Evolutionary conservation across 139 green algal genomes (phyloP).

Genomic region (Coelastrella sp.): DNA sequence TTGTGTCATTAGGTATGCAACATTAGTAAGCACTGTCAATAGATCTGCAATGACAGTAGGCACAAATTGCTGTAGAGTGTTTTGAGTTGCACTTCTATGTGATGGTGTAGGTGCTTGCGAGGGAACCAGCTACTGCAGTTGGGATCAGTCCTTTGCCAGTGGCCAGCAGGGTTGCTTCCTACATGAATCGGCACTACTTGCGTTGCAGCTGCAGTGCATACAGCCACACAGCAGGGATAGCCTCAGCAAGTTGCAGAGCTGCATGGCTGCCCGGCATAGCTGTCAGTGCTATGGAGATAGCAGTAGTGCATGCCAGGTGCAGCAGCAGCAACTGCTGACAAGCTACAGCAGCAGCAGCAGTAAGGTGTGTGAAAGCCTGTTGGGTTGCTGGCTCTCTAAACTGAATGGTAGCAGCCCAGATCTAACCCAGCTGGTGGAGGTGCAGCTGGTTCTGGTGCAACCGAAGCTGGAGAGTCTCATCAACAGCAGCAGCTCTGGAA

Average conservation of each 20-base stretch:
- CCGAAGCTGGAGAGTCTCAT: conserved; percentile 6
- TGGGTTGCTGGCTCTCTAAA: conserved; percentile 44
- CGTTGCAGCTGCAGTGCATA: conserved; percentile 38
- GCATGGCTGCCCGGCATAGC: conserved; percentile 19
- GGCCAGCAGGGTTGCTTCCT: conserved; percentile 49
- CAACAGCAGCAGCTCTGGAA: neutral
- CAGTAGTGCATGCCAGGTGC: neutral
- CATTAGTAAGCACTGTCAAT: too few relatives aligned
- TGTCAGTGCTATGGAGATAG: conserved; percentile 41
- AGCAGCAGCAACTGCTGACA: conserved; percentile 22
- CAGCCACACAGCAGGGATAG: neutral
- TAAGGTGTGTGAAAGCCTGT: conserved; percentile 26
- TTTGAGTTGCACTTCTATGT: too few relatives aligned
- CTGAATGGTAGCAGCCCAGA: conserved; percentile 32
- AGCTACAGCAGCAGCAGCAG: neutral
- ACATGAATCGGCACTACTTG: neutral
- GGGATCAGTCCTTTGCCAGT: conserved; percentile 18
- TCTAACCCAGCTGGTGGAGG: conserved; percentile 39
- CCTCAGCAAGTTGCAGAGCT: conserved; percentile 38
- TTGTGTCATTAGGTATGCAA: too few relatives aligned
- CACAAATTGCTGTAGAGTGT: too few relatives aligned
- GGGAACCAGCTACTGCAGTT: conserved; percentile 30
- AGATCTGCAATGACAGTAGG: too few relatives aligned
- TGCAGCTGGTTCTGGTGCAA: conserved; percentile 37
- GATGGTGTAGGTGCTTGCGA: conserved; percentile 12